Evolutionary conservation across 106 monocot genomes (phyloP), one percentile per base, ranked within the genome.

Genomic region (Acanthochlamys bracteata): DNA sequence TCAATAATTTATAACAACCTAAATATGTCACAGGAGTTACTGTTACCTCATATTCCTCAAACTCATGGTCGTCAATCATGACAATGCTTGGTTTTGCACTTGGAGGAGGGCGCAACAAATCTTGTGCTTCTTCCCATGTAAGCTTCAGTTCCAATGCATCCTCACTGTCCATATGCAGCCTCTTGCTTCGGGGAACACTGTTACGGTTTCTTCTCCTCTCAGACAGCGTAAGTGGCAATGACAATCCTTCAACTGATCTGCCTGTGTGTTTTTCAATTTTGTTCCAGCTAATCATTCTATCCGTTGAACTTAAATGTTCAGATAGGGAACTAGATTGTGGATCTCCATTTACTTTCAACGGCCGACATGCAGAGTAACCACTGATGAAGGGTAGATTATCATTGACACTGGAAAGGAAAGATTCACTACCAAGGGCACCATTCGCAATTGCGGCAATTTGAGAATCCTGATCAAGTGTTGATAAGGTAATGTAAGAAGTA

Each of bases 1-100:
- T n/a, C n/a, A n/a, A n/a, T n/a, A n/a, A n/a, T n/a, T n/a, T n/a
- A n/a, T n/a, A n/a, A n/a, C n/a, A n/a, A n/a, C n/a, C n/a, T n/a
- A n/a, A n/a, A n/a, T n/a, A n/a, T n/a, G 43, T 43, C 13, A 8
- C 53, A 63, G 33, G 61, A 27, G 27, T 70, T 8, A 53, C 74
- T 46, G 74, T 78, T 81, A 92, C 98, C 62, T 98, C 98, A 58
- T 98, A 98, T 78, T 98, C 98, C 79, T 98, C 98, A 74, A 98
- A 76, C 70, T 92, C 98, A 22, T 85, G 79, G 61, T 98, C 92
- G 42, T 98, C 98, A 67, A 98, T 89, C 43, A 75, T 73, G 41
- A 98, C 88, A 80, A 92, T 76, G 65, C 79, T 98, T 13, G 92
- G 85, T 75, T 79, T 89, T 19, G 71, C 76, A 66, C 49, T 85